Evolutionary conservation across 1,284 basidiomycete genomes (phyloP).

Genomic region (Omphalotus olearius): DNA sequence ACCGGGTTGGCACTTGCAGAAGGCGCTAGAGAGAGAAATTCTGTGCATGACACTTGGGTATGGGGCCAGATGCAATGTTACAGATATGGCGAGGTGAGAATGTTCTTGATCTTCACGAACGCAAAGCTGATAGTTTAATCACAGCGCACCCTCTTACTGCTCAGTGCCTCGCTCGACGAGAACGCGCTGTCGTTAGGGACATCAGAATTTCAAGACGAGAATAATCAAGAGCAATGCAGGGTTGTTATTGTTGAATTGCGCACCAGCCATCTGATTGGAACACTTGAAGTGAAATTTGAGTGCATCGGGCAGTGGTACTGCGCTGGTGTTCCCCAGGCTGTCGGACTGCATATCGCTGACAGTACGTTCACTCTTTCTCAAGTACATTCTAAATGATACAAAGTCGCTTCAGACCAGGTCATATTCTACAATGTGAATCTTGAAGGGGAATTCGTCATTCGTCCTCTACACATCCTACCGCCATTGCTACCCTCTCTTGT

Average conservation of each 20-base stretch:
- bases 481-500: slow-evolving; percentile 14
- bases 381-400: slow-evolving; percentile 4
- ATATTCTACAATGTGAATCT: slow-evolving; percentile 25
- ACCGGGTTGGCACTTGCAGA: slow-evolving; percentile 22
- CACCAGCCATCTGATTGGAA: slow-evolving; percentile 28
- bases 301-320: slow-evolving; percentile 53
- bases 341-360: slow-evolving; percentile 38
- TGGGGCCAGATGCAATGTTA: slow-evolving; percentile 44
- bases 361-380: slow-evolving; percentile 31
- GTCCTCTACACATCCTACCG: slow-evolving; percentile 28
- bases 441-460: slow-evolving; percentile 30
- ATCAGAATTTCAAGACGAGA: slow-evolving; percentile 29
- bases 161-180: slow-evolving; percentile 39
- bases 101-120: not conserved
- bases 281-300: slow-evolving; percentile 37
- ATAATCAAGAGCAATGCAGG: slow-evolving; percentile 35
- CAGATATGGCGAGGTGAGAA: slow-evolving; percentile 39
- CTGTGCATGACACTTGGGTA: slow-evolving; percentile 37
- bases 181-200: slow-evolving; percentile 28
- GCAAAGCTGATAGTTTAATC: slow-evolving; percentile 9
- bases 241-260: slow-evolving; percentile 44
- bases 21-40: slow-evolving; percentile 24
- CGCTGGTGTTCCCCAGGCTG: slow-evolving; percentile 40
- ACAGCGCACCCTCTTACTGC: slow-evolving; percentile 37
- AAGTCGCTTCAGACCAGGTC: slow-evolving; percentile 16